phyloP scores from a whole-genome alignment of 2,329 filamentous ascomycete genomes.

The Arachnomyces sp. region DNA sequence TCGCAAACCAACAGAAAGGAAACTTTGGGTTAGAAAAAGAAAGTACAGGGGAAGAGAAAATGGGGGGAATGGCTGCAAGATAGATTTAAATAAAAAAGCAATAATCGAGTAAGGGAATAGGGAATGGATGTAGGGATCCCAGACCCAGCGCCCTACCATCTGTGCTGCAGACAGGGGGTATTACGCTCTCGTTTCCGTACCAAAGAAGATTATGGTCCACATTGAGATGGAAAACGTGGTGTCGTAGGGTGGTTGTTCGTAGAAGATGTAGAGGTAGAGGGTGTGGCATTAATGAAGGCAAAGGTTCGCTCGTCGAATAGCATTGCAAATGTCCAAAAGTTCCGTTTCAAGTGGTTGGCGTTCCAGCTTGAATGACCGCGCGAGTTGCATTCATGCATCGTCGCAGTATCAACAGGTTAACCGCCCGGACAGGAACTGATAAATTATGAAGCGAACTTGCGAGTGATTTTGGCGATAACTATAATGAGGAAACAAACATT shows the following conservation, averaged over 20 bases:
- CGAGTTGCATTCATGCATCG: neutral
- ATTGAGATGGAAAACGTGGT: too few relatives aligned
- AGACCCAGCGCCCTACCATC: too few relatives aligned
- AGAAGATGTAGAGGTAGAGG: neutral
- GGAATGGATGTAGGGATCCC: too few relatives aligned
- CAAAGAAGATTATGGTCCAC: too few relatives aligned
- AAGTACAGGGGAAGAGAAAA: too few relatives aligned
- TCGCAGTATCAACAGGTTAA: neutral
- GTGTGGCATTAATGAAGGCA: slow-evolving; percentile 1
- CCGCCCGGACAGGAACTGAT: neutral
- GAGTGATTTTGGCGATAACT: slow-evolving; percentile 94
- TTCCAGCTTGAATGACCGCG: neutral
- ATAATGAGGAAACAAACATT: slow-evolving; percentile 14
- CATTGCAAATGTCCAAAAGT: neutral
- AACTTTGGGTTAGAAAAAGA: too few relatives aligned
- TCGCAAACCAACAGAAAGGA: too few relatives aligned
- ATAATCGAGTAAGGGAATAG: too few relatives aligned
- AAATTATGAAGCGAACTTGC: slow-evolving; percentile 62
- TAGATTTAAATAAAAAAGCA: too few relatives aligned
- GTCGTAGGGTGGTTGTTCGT: neutral
- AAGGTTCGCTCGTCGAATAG: neutral
- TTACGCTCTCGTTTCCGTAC: too few relatives aligned
- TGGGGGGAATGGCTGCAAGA: too few relatives aligned
- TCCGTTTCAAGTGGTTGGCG: neutral
- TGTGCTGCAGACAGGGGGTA: too few relatives aligned